Percentiles rank a stretch among this genome's conserved stretches.
phyloP scores from a whole-genome alignment of 202 grass and related monocot genomes.

The Setaria italica region DNA sequence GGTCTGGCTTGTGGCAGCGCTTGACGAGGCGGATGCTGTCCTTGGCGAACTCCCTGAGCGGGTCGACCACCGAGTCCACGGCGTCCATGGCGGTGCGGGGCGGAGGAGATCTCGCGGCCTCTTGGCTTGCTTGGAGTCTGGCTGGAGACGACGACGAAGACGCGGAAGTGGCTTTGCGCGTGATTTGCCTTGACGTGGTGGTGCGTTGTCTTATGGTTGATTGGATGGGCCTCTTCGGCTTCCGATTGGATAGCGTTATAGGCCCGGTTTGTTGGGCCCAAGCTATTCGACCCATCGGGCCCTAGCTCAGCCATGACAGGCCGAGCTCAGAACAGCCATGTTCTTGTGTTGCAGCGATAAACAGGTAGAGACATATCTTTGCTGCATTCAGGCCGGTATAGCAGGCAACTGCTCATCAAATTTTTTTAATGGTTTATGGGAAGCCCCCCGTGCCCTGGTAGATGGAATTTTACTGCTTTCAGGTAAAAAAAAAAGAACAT shows the following conservation, averaged over 20 bases:
- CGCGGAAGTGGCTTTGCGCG: constrained; percentile 22
- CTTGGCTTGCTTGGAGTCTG: neutral
- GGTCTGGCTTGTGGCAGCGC: constrained; percentile 97
- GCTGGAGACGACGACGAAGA: constrained; percentile 19
- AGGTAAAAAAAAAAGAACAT: neutral
- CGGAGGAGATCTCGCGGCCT: constrained; percentile 34
- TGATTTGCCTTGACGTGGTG: neutral
- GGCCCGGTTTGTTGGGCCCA: neutral
- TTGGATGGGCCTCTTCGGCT: neutral
- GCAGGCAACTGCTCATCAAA: neutral
- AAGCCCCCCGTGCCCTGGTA: neutral
- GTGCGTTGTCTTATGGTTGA: neutral
- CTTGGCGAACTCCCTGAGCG: constrained; percentile 85
- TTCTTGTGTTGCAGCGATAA: too few relatives aligned
- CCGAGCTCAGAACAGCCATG: too few relatives aligned
- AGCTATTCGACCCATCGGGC: neutral
- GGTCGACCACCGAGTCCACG: constrained; percentile 89
- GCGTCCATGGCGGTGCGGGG: constrained; percentile 69
- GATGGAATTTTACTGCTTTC: neutral
- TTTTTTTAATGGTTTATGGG: neutral
- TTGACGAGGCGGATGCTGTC: constrained; percentile 93
- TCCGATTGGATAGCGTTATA: neutral
- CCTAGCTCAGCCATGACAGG: neutral
- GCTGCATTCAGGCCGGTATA: too few relatives aligned
- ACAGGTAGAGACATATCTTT: too few relatives aligned